phyloP scores from a whole-genome alignment of 345 rosid species.

The Dipteronia sinensis region DNA sequence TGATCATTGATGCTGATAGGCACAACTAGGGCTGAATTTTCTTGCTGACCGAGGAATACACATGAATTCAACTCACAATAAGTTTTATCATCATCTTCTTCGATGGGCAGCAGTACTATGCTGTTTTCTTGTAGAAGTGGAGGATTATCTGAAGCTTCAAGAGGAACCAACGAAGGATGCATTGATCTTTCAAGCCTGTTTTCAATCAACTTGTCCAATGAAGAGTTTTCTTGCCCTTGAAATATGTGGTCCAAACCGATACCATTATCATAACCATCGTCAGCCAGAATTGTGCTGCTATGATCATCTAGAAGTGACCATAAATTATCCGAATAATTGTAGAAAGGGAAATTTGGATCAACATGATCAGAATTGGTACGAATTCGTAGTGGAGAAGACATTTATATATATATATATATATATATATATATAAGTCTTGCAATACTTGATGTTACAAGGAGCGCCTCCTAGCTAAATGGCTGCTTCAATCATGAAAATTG shows the following conservation, averaged over 20 bases:
- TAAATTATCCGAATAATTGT: neutral
- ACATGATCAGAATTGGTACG: neutral
- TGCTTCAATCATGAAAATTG: neutral
- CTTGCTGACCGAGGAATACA: neutral
- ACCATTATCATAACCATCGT: neutral
- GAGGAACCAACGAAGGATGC: neutral
- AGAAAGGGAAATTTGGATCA: neutral
- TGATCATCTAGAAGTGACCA: neutral
- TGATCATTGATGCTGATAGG: neutral
- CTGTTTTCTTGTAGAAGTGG: neutral
- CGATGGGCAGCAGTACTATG: neutral
- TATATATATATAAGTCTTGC: neutral
- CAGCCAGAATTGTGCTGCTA: neutral
- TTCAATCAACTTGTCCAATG: neutral
- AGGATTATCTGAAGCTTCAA: neutral
- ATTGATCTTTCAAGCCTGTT: too few species aligned
- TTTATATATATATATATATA: too few species aligned
- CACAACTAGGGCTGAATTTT: neutral
- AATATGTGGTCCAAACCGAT: too few species aligned
- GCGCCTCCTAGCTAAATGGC: neutral
- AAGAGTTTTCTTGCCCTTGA: neutral
- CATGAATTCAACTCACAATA: neutral
- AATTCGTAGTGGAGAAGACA: neutral
- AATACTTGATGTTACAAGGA: neutral
- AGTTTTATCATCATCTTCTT: neutral